Conservation (phyloP, 2,329 filamentous ascomycete species). For the Fusarium tupiense region DNA sequence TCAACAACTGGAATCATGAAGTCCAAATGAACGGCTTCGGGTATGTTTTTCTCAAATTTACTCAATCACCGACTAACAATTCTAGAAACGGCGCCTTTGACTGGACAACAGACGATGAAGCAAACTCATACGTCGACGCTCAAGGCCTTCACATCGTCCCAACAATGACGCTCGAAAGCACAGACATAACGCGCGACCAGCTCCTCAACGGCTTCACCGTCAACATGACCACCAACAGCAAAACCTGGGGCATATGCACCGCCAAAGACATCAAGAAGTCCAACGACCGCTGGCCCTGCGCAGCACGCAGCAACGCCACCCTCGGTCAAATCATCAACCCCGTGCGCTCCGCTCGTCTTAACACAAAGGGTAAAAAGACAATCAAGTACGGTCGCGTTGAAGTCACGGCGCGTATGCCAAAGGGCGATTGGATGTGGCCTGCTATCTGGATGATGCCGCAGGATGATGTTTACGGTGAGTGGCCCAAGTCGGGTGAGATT, state of each 20-base stretch:
- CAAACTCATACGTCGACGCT: conserved; percentile 57
- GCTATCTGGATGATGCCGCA: conserved; percentile 58
- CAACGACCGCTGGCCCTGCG: conserved; percentile 45
- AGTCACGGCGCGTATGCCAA: conserved; percentile 62
- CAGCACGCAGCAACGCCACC: conserved; percentile 54
- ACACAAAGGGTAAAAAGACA: conserved; percentile 56
- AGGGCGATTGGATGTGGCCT: conserved; percentile 66
- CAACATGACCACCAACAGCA: conserved; percentile 55
- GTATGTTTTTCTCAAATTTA: conserved; percentile 27
- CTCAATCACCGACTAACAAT: background rate
- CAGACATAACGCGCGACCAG: conserved; percentile 45
- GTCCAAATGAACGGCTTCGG: conserved; percentile 53
- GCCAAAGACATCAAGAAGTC: conserved; percentile 30
- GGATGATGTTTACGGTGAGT: conserved; percentile 57
- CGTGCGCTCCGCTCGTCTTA: conserved; percentile 55
- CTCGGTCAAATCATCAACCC: conserved; percentile 58
- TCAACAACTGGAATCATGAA: conserved; percentile 58
- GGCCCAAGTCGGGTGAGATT: conserved; percentile 64
- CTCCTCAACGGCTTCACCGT: conserved; percentile 52
- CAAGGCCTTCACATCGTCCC: conserved; percentile 62
- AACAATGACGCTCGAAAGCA: conserved; percentile 53
- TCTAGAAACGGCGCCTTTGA: conserved; percentile 56
- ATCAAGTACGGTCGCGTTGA: conserved; percentile 63
- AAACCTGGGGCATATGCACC: conserved; percentile 50
- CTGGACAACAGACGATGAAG: conserved; percentile 59